Conservation (phyloP, 495 filamentous ascomycete species). For the Aspergillus wentii region DNA sequence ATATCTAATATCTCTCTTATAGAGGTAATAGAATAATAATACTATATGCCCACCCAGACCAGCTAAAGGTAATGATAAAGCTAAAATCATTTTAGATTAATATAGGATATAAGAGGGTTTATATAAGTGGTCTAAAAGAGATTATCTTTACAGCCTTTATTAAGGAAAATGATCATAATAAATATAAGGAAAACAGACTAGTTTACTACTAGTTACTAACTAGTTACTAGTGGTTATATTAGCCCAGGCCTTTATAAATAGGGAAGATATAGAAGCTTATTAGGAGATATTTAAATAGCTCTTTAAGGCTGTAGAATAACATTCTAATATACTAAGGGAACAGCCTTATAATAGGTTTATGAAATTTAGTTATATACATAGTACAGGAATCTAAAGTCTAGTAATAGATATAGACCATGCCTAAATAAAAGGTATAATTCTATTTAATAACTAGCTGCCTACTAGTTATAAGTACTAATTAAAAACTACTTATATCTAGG, state of each 20-base stretch:
- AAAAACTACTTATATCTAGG: no score
- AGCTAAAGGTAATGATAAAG: background rate
- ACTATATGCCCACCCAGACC: background rate
- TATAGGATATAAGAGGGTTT: background rate
- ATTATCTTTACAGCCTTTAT: background rate
- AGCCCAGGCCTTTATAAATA: background rate
- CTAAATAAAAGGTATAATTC: no score
- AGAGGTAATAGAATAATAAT: background rate
- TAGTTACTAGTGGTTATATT: slow-evolving; percentile 2
- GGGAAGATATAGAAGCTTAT: no score
- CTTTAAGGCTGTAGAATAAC: no score
- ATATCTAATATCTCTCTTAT: background rate
- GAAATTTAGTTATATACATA: no score
- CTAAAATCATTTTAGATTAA: background rate
- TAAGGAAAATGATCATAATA: background rate
- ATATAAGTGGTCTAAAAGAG: background rate
- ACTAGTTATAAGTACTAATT: no score
- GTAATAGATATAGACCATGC: no score
- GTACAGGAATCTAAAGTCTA: no score
- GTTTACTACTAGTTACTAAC: background rate
- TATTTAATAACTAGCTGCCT: no score
- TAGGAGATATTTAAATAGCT: no score
- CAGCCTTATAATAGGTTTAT: no score
- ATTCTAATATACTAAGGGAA: no score
- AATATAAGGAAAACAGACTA: background rate